Percentiles rank a stretch among this genome's conserved stretches.
Evolutionary conservation across 495 filamentous ascomycete species (phyloP).

Genomic region (Penicillium alfredii): DNA sequence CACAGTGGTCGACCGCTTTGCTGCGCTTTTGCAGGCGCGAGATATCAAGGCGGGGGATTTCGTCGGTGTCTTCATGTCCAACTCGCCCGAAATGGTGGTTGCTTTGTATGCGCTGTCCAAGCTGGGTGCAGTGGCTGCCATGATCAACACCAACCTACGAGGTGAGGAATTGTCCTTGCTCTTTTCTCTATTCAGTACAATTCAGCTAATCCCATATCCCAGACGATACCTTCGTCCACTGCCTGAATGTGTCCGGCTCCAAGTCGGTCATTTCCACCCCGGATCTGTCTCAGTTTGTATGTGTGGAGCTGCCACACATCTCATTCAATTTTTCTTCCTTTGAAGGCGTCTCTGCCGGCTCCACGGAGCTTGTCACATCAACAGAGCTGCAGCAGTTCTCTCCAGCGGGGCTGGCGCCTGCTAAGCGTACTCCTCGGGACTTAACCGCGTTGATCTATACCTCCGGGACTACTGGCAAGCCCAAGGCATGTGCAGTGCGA

Average conservation of each 20-base stretch:
- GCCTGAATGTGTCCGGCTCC: slow-evolving; percentile 63
- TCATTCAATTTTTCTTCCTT: slow-evolving; percentile 40
- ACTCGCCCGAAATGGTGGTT: slow-evolving; percentile 79
- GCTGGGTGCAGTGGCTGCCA: slow-evolving; percentile 76
- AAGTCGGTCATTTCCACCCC: slow-evolving; percentile 56
- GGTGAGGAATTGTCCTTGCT: slow-evolving; percentile 36
- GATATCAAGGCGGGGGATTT: slow-evolving; percentile 35
- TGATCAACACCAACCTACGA: slow-evolving; percentile 86
- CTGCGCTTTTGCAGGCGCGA: slow-evolving; percentile 34
- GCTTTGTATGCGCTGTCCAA: slow-evolving; percentile 75
- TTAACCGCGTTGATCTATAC: slow-evolving; percentile 76
- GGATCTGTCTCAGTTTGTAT: slow-evolving; percentile 38
- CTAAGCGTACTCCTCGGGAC: slow-evolving; percentile 41
- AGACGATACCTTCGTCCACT: slow-evolving; percentile 69
- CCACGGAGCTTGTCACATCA: slow-evolving; percentile 42
- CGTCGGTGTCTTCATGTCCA: slow-evolving; percentile 49
- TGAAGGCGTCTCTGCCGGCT: slow-evolving; percentile 48
- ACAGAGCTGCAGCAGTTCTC: slow-evolving; percentile 37
- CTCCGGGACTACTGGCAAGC: slow-evolving; percentile 82
- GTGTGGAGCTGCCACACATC: slow-evolving; percentile 33
- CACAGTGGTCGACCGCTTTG: slow-evolving; percentile 42
- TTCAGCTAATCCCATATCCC: background rate
- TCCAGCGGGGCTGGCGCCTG: slow-evolving; percentile 23
- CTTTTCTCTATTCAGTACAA: too few relatives aligned
- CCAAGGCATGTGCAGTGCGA: slow-evolving; percentile 78